Evolutionary conservation across 2,329 filamentous ascomycete species (phyloP), one percentile per base, ranked within the genome.

Genomic region (Venturia effusa): DNA sequence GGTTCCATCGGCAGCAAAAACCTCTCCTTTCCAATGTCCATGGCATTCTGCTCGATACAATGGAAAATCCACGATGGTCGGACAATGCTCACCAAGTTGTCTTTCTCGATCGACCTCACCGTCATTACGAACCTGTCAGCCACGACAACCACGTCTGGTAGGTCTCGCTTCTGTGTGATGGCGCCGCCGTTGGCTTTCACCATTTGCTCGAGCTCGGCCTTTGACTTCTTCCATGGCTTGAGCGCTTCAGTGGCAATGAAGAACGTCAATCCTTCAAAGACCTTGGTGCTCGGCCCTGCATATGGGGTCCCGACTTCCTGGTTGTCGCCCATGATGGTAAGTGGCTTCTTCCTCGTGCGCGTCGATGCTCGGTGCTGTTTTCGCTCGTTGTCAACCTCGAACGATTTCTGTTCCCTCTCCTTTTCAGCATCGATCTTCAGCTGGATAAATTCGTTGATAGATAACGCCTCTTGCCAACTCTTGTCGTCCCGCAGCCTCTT

Each of bases 181-280:
- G 77, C 84, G 6, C 92, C 94, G 3, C 93, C 93, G 66, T 97
- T 86, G 5, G 86, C 83, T 74, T 94, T 96, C 69, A 97, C 83
- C 0, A 96, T 75, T 10, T 84, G 79, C 74, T 97, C 92, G 1
- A 99, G 78, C 67, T 95, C 87, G 0, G 82, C 79, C 74, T 96
- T 97, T 6, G 82, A 83, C 72, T 85, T 91, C 74, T 90, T 94
- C 30, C 79, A 76, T 0, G 90, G 89, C 51, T 83, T 80, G 1
- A 81, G 72, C 34, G 88, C 86, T 62, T 95, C 92, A 1, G 88
- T 92, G 71, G 97, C 82, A 24, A 97, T 83, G 70, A 78, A 95
- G 72, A 97, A 96, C 48, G 84, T 87, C 17, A 94, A 75, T 0
- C 89, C 88, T 10, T 86, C 80, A 68, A 97, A 96, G 0, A 95